phyloP scores from a whole-genome alignment of 179 eudicot genomes.

The Spergularia azorica region DNA sequence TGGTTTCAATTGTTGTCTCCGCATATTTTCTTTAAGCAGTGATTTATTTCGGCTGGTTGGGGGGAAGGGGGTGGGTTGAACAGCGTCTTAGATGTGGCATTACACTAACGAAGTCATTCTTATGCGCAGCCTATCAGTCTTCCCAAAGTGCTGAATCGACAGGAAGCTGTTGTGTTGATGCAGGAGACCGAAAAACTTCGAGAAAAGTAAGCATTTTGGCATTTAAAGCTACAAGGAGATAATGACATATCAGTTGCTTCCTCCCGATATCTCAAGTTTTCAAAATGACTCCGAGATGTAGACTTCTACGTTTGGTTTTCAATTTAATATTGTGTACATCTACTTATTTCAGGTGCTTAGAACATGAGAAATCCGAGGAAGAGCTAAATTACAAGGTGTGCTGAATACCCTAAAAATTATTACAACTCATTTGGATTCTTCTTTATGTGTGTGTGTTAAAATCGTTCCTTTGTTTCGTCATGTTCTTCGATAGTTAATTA shows the following conservation, averaged over 20 bases:
- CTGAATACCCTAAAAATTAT: constrained; percentile 3
- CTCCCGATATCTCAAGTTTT: background rate
- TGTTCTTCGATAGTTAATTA: too few relatives aligned
- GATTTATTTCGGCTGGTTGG: too few relatives aligned
- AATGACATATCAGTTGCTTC: constrained; percentile 5
- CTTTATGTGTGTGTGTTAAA: background rate
- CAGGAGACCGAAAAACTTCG: constrained; percentile 57
- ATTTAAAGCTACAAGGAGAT: background rate
- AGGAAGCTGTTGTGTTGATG: constrained; percentile 33
- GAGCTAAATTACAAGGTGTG: constrained; percentile 64
- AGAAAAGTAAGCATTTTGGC: constrained; percentile 48
- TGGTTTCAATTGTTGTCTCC: background rate
- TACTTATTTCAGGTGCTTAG: constrained; percentile 56
- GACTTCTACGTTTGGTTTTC: background rate
- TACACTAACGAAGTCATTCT: background rate
- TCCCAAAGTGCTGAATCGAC: constrained; percentile 29
- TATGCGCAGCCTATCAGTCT: constrained; percentile 43
- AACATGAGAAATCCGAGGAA: constrained; percentile 48
- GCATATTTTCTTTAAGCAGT: background rate
- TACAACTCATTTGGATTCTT: background rate
- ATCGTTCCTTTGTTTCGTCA: background rate
- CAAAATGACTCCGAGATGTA: background rate
- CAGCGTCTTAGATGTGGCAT: background rate
- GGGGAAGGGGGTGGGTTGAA: background rate
- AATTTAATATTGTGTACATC: constrained; percentile 11